phyloP scores from a whole-genome alignment of 2,329 filamentous ascomycete species.

The Lizonia empirigonia region DNA sequence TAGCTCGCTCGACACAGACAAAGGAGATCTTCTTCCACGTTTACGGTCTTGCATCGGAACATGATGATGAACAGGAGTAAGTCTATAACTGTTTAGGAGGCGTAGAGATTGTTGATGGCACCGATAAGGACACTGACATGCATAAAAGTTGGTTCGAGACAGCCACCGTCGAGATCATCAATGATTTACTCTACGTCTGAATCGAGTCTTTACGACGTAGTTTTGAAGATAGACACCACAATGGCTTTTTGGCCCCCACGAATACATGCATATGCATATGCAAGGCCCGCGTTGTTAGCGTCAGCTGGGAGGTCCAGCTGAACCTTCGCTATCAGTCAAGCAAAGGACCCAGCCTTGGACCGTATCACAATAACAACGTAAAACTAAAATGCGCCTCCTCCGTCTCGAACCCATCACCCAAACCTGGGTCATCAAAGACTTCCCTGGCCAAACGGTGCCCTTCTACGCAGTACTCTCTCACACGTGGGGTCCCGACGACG shows the following conservation, averaged over 20 bases:
- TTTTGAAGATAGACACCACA: too few species aligned
- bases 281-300: background rate
- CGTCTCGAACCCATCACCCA: background rate
- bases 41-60: conserved; percentile 2
- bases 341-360: too few species aligned
- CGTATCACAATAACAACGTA: too few species aligned
- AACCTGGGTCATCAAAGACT: background rate
- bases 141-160: background rate
- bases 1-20: background rate
- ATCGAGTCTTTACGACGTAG: too few species aligned
- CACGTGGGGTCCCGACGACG: background rate
- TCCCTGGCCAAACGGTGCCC: background rate
- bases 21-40: conserved; percentile 6
- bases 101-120: conserved; percentile 2
- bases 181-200: too few species aligned
- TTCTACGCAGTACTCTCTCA: background rate
- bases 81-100: conserved; percentile 3
- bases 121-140: background rate
- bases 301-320: background rate
- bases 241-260: background rate
- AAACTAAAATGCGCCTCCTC: background rate
- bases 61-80: background rate
- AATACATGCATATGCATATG: too few species aligned
- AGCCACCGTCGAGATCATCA: background rate
- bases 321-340: too few species aligned